These are phyloP conservation scores for Hyphopichia khmerensis DNA, from an alignment of 1,139 yeast genomes.

Conservation along the genomic window DNA sequence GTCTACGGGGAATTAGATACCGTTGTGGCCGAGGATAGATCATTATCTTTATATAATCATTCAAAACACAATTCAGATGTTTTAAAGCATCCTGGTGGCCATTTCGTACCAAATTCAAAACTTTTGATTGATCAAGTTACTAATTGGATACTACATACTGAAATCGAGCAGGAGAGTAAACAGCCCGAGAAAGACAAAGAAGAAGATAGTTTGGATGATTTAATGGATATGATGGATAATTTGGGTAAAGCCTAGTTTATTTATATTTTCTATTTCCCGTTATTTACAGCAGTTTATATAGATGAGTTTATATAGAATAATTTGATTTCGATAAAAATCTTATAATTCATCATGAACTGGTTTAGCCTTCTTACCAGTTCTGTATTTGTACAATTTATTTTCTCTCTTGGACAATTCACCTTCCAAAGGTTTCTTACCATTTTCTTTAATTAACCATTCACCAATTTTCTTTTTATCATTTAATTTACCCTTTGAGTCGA, in stretches of 20 bases:
- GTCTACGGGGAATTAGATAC: constrained; percentile 88
- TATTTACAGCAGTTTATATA: too few relatives aligned
- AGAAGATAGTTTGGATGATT: constrained; percentile 29
- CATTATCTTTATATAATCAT: constrained; percentile 54
- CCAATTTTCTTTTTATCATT: constrained; percentile 31
- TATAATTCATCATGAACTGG: constrained; percentile 37
- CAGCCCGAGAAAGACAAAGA: constrained; percentile 12
- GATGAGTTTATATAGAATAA: too few relatives aligned
- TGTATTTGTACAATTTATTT: constrained; percentile 26
- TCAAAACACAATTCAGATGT: constrained; percentile 48
- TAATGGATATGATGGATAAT: constrained; percentile 38
- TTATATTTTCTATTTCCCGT: not conserved
- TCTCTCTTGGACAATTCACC: constrained; percentile 41
- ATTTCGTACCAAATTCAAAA: constrained; percentile 77
- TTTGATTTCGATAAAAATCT: not conserved
- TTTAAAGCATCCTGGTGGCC: constrained; percentile 81
- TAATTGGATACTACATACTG: constrained; percentile 47
- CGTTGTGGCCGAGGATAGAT: constrained; percentile 74
- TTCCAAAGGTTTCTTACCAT: constrained; percentile 32
- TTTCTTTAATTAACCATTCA: constrained; percentile 33
- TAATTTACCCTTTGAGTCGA: constrained; percentile 22
- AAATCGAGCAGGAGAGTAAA: constrained; percentile 2
- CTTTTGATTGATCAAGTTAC: constrained; percentile 56
- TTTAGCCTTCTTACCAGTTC: constrained; percentile 27
- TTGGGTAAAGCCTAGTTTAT: constrained; percentile 22